A percentile compares a stretch with the other conserved stretches of the same genome.
phyloP scores from a whole-genome alignment of 1,284 basidiomycete species.

The Bjerkandera adusta region DNA sequence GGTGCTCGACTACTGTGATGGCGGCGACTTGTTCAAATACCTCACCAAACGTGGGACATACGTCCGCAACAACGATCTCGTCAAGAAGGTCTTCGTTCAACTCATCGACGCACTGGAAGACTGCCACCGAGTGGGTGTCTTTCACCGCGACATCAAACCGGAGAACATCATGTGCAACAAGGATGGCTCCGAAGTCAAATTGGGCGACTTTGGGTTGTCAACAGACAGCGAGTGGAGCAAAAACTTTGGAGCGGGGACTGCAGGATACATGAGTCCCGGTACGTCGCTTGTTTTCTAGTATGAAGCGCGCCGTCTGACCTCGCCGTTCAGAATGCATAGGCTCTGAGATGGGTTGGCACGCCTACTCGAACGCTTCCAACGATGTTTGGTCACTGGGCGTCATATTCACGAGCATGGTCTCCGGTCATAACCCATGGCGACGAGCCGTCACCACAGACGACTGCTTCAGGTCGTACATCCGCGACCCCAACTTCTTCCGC shows the following conservation, averaged over 20 bases:
- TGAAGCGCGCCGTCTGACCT: background rate
- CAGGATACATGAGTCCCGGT: conserved; percentile 63
- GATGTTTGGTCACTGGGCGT: conserved; percentile 32
- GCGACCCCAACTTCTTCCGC: conserved; percentile 65
- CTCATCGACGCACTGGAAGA: conserved; percentile 62
- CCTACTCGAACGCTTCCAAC: conserved; percentile 26
- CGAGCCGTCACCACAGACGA: conserved; percentile 71
- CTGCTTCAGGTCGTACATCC: conserved; percentile 50
- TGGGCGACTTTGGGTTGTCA: conserved; percentile 72
- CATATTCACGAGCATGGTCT: conserved; percentile 68
- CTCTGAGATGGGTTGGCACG: conserved; percentile 3
- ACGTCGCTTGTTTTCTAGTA: background rate
- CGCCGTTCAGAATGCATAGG: conserved; percentile 27
- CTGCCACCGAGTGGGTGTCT: conserved; percentile 60
- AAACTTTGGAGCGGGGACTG: conserved; percentile 50
- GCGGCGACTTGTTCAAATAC: conserved; percentile 29
- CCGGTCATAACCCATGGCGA: conserved; percentile 90
- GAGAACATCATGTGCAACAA: conserved; percentile 65
- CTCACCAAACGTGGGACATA: conserved; percentile 20
- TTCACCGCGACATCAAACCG: conserved; percentile 73
- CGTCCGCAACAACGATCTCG: conserved; percentile 23
- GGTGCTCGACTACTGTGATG: conserved; percentile 61
- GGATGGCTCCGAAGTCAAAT: conserved; percentile 45
- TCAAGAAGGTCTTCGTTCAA: conserved; percentile 47
- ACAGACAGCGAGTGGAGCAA: conserved; percentile 46